These are phyloP conservation scores for Besnoitia besnoiti DNA, from an alignment of 169 alveolate genomes.

Conservation along the genomic window DNA sequence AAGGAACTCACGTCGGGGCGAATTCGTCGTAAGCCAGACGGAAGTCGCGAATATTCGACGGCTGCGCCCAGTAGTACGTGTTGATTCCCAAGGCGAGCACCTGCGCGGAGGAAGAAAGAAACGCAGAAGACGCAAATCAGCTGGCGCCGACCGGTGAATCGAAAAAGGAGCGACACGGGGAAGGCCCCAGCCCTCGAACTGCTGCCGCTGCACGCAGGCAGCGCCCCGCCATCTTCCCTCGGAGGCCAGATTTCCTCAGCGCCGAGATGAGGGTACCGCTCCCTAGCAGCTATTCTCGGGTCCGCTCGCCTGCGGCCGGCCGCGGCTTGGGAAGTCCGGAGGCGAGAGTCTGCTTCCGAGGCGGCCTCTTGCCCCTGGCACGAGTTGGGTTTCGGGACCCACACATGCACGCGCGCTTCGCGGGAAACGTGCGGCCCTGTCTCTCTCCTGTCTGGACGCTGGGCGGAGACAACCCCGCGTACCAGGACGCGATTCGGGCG, in stretches of 20 bases:
- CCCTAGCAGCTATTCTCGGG: too few species aligned
- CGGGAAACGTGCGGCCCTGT: too few species aligned
- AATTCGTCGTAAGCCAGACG: conserved; percentile 17
- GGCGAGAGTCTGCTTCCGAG: too few species aligned
- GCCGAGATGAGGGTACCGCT: too few species aligned
- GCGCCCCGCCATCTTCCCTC: not conserved
- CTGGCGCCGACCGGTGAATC: not conserved
- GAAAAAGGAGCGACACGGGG: not conserved
- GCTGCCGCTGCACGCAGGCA: too few species aligned
- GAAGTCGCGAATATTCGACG: conserved; percentile 14
- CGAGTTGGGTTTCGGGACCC: too few species aligned
- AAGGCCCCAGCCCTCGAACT: too few species aligned
- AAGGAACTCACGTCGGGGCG: conserved; percentile 11
- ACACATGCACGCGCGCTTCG: too few species aligned
- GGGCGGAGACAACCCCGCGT: too few species aligned
- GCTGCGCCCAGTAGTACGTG: conserved; percentile 39
- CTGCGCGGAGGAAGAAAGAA: not conserved
- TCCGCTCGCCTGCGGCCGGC: too few species aligned
- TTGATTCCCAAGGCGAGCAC: conserved; percentile 2
- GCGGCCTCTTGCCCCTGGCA: too few species aligned
- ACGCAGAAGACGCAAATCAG: not conserved
- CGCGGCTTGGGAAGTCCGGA: too few species aligned
- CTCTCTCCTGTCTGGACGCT: not conserved
- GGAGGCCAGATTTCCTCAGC: not conserved
- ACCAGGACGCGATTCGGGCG: conserved; percentile 5